Evolutionary conservation across 2,329 filamentous ascomycete species (phyloP).

Genomic region (Aspergillus vadensis): DNA sequence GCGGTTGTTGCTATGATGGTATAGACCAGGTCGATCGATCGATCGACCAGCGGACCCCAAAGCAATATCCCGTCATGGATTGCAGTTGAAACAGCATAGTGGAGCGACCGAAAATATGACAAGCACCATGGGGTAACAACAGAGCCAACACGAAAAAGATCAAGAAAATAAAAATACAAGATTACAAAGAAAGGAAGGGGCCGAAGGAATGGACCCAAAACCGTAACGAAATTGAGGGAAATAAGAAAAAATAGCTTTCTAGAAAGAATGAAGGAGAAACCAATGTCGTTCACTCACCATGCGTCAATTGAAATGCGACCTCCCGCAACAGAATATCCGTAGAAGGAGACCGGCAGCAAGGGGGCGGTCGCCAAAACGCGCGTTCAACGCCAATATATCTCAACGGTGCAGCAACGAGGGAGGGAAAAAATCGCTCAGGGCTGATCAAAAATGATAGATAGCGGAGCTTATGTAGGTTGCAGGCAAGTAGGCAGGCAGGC

Average conservation of each 20-base stretch:
- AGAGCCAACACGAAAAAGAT: neutral
- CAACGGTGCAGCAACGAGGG: constrained; percentile 7
- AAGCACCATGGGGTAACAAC: neutral
- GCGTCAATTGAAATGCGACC: constrained; percentile 5
- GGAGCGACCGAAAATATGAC: neutral
- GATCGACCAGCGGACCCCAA: neutral
- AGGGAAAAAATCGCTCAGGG: constrained; percentile 11
- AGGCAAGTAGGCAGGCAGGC: neutral
- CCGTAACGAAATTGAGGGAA: neutral
- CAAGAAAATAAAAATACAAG: neutral
- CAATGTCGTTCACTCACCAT: constrained; percentile 9
- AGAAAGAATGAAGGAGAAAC: neutral
- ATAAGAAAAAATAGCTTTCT: neutral
- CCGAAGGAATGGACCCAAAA: too few species aligned
- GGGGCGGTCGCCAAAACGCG: constrained; percentile 9
- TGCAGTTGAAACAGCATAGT: neutral
- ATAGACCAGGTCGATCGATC: neutral
- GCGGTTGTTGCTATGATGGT: neutral
- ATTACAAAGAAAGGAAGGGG: neutral
- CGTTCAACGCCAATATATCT: constrained; percentile 12
- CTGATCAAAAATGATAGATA: constrained; percentile 5
- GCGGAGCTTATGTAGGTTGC: constrained; percentile 5
- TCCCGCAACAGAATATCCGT: constrained; percentile 2
- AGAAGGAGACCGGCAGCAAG: constrained; percentile 10
- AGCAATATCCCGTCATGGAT: neutral